Evolutionary conservation across 2,329 filamentous ascomycete species (phyloP), one percentile per base, ranked within the genome.

Genomic region (Phialemonium atrogriseum): DNA sequence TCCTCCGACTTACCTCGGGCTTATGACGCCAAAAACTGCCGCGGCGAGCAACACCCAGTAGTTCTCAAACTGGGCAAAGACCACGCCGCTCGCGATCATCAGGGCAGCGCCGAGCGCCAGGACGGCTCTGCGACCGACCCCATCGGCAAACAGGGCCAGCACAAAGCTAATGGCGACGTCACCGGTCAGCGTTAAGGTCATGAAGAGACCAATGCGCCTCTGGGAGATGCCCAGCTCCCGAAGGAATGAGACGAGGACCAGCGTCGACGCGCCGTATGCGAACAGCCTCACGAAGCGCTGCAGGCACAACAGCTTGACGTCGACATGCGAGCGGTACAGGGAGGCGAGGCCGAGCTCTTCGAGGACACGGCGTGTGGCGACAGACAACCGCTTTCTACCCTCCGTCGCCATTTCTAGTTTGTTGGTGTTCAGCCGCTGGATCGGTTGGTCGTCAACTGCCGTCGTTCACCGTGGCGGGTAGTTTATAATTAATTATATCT

Each of bases 231-330:
- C 59, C 2, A 78, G 56, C 2, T 55, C 59, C 10, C 59, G 58
- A 7, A 80, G 61, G 39, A 70, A 77, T 14, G 67, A 57, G 9
- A 73, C 74, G 5, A 77, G 61, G 34, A 77, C 63, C 4, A 78
- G 61, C 0, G 68, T 72, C 6, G 69, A 70, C 5, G 60, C 58
- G 32, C 76, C 77, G 45, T 80, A 81, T 5, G 74, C 77, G 38
- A 77, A 73, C 30, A 80, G 64, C 3, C 77, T 70, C 5, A 77
- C 60, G 47, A 77, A 75, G 17, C 76, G 70, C 42, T 74, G 70
- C 5, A 65, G 38, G 38, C 68, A 73, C 13, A 80, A 65, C 3
- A 80, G 54, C 43, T 77, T 73, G 38, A 68, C 60, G 46, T 79
- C 73, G 27, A 46, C 47, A 5, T 55, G 40, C 1, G 66, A 62